Base-by-base conservation (phyloP, 345 rosid genomes). In the Punica granatum region DNA sequence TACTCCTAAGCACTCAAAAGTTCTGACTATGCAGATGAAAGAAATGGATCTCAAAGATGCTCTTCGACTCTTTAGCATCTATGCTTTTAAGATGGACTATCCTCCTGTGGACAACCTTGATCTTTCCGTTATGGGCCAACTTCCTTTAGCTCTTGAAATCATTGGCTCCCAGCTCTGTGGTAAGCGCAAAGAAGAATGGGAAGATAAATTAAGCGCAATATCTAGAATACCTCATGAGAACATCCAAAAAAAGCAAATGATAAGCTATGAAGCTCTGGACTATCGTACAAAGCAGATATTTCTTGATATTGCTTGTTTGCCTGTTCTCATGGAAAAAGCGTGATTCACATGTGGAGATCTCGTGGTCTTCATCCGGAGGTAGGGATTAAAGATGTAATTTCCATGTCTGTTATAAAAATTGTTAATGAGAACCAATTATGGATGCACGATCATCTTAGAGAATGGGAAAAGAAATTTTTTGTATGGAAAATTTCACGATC, bases 391-490 rank as follows among this genome's bases (percentile, higher is more conserved):
- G 48, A 12, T 53, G 43, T 67, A 1, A 9, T 12, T 6, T 15
- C 21, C 48, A 53, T 53, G 63, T 67, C 70, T 36, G n/a, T 67
- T 35, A 43, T 53, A 67, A 67, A 54, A 36, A 37, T 67, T n/a
- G 1, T 1, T 0, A 35, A 5, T 53, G 6, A 16, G 39, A 67
- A 53, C 13, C 0, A 44, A 15, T 15, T 53, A 19, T 36, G 49
- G 70, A 67, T 67, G 70, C 70, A 53, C 6, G 48, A 54, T 34
- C 70, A 51, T n/a, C 28, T 67, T 1, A 67, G 35, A 54, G 63
- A 54, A n/a, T 67, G 1, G 70, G 63, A 25, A 67, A 48, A 36
- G 63, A 36, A 30, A 36, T 67, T 0, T 46, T 53, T 28, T 49
- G 70, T 12, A 15, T n/a, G 21, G 63, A 54, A 53, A 67, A 63